These are phyloP conservation scores for Elsinoe perseae DNA, from an alignment of 2,329 filamentous ascomycete species.

Conservation along the genomic window DNA sequence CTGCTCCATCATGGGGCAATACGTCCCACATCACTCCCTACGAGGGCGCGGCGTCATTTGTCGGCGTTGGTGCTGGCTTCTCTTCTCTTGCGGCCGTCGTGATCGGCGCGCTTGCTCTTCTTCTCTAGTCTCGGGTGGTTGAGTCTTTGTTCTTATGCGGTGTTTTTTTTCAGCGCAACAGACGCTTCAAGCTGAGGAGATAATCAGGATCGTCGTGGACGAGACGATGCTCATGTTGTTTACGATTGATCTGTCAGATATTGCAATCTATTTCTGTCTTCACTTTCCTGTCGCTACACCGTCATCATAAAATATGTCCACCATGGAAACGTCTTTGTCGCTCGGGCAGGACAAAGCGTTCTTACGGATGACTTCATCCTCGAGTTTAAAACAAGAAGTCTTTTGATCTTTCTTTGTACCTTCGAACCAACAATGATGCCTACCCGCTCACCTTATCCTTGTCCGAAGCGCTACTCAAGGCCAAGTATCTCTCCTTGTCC, in stretches of 20 bases:
- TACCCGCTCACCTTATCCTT: not conserved
- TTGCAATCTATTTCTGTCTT: not conserved
- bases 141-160: not conserved
- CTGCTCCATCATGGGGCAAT: slow-evolving; percentile 3
- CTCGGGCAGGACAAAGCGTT: not conserved
- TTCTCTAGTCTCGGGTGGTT: not conserved
- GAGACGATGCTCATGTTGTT: not conserved
- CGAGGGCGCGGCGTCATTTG: not conserved
- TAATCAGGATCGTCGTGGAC: not conserved
- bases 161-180: not conserved
- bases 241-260: slow-evolving; percentile 2
- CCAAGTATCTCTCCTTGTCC: slow-evolving; percentile 8
- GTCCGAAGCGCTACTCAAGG: not conserved
- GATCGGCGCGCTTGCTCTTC: not conserved
- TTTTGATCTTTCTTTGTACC: not conserved
- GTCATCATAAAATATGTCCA: too few relatives aligned
- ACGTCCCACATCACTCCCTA: slow-evolving; percentile 8
- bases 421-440: not conserved
- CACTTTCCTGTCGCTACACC: not conserved
- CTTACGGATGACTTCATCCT: not conserved
- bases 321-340: not conserved
- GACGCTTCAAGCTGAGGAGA: not conserved
- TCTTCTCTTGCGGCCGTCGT: slow-evolving; percentile 1
- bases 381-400: not conserved
- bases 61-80: not conserved